A percentile compares a stretch with the other conserved stretches of the same genome.
phyloP scores from a whole-genome alignment of 176 grass and related monocot genomes.

The Otatea glauca region DNA sequence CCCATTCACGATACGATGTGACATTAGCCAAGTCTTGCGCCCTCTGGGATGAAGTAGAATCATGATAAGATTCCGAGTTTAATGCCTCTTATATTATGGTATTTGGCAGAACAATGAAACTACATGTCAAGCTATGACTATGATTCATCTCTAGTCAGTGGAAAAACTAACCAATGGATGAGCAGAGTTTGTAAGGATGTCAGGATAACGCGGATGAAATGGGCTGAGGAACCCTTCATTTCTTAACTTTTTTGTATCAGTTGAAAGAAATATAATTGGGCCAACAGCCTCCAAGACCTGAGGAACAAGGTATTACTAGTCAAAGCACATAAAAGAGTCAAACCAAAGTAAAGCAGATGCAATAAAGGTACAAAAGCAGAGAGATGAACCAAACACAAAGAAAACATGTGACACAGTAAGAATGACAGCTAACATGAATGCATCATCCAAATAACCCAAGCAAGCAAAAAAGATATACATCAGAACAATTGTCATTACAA shows the following conservation, averaged over 20 bases:
- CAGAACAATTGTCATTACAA: constrained; percentile 23
- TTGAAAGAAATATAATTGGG: constrained; percentile 98
- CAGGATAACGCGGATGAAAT: constrained; percentile 98
- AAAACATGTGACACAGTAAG: not conserved
- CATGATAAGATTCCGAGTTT: constrained; percentile 21
- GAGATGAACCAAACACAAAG: constrained; percentile 20
- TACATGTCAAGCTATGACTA: not conserved
- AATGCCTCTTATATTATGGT: constrained; percentile 29
- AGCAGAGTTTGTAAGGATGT: constrained; percentile 97
- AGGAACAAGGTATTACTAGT: constrained; percentile 36
- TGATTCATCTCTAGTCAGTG: constrained; percentile 16
- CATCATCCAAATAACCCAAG: not conserved
- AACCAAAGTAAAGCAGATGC: constrained; percentile 27
- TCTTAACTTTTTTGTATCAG: constrained; percentile 96
- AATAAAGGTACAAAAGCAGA: constrained; percentile 12
- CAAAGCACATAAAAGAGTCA: constrained; percentile 33
- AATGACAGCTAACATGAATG: constrained; percentile 16
- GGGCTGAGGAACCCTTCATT: constrained; percentile 99
- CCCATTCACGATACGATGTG: constrained; percentile 95
- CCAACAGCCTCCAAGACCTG: constrained; percentile 97
- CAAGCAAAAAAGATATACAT: not conserved
- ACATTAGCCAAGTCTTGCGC: constrained; percentile 99
- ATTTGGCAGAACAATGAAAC: constrained; percentile 32
- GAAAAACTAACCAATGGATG: constrained; percentile 85
- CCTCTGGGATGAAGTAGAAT: constrained; percentile 70